Percentiles rank a stretch among this genome's conserved stretches.
Evolutionary conservation across 495 filamentous ascomycete species (phyloP).

Genomic region (Aspergillus campestris): DNA sequence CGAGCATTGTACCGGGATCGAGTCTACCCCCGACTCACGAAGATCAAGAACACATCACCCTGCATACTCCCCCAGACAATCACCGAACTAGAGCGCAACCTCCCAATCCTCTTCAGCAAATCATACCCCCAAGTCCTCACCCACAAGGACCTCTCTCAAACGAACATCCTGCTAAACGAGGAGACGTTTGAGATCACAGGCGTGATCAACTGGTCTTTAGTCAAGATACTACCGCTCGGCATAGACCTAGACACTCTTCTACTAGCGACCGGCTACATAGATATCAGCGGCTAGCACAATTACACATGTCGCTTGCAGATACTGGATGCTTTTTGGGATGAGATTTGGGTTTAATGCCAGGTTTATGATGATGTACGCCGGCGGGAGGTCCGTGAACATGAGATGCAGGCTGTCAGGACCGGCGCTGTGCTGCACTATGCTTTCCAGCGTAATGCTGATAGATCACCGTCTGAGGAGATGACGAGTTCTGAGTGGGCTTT

Average conservation of each 20-base stretch:
- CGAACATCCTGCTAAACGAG: constrained; percentile 22
- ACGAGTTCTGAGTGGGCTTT: constrained; percentile 8
- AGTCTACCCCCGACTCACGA: not conserved
- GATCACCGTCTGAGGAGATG: constrained; percentile 15
- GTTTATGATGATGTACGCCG: constrained; percentile 12
- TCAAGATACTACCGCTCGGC: constrained; percentile 21
- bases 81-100: constrained; percentile 12
- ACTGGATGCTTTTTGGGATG: constrained; percentile 16
- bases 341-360: constrained; percentile 13
- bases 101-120: constrained; percentile 16
- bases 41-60: not conserved
- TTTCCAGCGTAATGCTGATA: constrained; percentile 20
- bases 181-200: constrained; percentile 25
- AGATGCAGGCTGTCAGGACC: constrained; percentile 12
- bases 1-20: not conserved
- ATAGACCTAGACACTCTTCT: constrained; percentile 22
- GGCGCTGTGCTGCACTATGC: constrained; percentile 15
- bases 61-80: constrained; percentile 9
- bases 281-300: constrained; percentile 17
- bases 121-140: constrained; percentile 25
- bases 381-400: constrained; percentile 5
- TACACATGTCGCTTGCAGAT: constrained; percentile 11
- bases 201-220: constrained; percentile 27
- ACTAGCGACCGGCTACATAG: constrained; percentile 19
- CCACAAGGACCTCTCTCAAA: constrained; percentile 22